Evolutionary conservation across 2,329 filamentous ascomycete species (phyloP).

Genomic region (Ophiostoma piceae): DNA sequence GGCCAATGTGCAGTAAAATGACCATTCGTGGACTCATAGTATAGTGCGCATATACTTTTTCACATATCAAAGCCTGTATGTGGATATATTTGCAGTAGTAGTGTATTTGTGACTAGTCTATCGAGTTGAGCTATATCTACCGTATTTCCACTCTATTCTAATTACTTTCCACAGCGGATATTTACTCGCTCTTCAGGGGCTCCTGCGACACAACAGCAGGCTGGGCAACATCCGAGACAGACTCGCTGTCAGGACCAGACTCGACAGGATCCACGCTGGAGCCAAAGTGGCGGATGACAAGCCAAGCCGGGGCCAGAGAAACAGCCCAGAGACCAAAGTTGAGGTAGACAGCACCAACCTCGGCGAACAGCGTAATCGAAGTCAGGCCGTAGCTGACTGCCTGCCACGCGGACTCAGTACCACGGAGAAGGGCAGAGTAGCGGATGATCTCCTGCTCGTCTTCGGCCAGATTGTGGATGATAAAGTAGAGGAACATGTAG

Average conservation of each 20-base stretch:
- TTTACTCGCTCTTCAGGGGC: not conserved
- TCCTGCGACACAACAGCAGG: not conserved
- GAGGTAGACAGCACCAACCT: constrained; percentile 62
- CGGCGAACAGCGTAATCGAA: constrained; percentile 56
- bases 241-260: not conserved
- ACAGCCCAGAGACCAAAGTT: constrained; percentile 66
- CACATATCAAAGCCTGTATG: no score
- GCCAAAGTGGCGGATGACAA: constrained; percentile 57
- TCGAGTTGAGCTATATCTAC: not conserved
- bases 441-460: constrained; percentile 61
- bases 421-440: constrained; percentile 61
- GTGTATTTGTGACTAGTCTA: not conserved
- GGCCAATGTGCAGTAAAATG: no score
- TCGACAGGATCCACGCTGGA: not conserved
- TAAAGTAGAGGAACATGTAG: constrained; percentile 69
- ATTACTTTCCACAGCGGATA: not conserved
- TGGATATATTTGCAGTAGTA: not conserved
- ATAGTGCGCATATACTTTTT: no score
- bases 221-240: not conserved
- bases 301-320: constrained; percentile 60
- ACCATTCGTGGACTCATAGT: no score
- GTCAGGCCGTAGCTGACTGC: constrained; percentile 66
- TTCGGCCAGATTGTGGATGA: constrained; percentile 60
- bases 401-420: constrained; percentile 67
- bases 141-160: not conserved